These are phyloP conservation scores for Lecanoromycetidae sp. DNA, from an alignment of 2,329 filamentous ascomycete species.

Conservation along the genomic window DNA sequence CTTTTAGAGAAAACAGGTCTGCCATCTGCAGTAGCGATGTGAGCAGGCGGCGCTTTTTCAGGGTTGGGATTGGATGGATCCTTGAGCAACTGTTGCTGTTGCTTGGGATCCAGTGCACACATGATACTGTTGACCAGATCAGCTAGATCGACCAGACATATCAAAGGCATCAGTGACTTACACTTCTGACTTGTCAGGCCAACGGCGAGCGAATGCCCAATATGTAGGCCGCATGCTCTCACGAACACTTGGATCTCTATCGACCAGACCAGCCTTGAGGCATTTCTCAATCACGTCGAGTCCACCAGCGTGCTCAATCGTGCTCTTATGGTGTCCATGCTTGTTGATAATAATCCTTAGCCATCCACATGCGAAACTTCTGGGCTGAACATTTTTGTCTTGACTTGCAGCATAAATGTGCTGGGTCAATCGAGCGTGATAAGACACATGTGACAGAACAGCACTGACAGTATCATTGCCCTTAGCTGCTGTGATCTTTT, in stretches of 20 bases:
- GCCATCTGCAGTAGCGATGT: conserved; percentile 1
- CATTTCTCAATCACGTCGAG: conserved; percentile 76
- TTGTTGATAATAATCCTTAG: conserved; percentile 68
- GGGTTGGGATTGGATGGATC: conserved; percentile 62
- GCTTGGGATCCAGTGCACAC: conserved; percentile 62
- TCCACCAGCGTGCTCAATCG: conserved; percentile 74
- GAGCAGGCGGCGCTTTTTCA: conserved; percentile 25
- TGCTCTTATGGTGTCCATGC: conserved; percentile 63
- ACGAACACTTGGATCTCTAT: conserved; percentile 81
- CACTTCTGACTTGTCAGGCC: conserved; percentile 64
- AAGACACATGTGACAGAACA: conserved; percentile 68
- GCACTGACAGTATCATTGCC: conserved; percentile 71
- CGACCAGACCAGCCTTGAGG: conserved; percentile 75
- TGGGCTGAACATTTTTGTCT: conserved; percentile 86
- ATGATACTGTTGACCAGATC: conserved; percentile 49
- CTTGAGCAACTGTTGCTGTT: conserved; percentile 68
- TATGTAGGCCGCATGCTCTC: conserved; percentile 76
- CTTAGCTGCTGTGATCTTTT: conserved; percentile 80
- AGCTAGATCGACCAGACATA: conserved; percentile 19
- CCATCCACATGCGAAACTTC: conserved; percentile 70
- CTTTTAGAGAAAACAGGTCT: conserved; percentile 11
- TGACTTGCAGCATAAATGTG: conserved; percentile 72
- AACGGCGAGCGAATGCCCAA: conserved; percentile 69
- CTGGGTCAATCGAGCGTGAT: conserved; percentile 68
- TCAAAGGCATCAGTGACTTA: conserved; percentile 34